Base-by-base conservation (phyloP, 257 asterid species). In the Nicotiana obtusifolia region DNA sequence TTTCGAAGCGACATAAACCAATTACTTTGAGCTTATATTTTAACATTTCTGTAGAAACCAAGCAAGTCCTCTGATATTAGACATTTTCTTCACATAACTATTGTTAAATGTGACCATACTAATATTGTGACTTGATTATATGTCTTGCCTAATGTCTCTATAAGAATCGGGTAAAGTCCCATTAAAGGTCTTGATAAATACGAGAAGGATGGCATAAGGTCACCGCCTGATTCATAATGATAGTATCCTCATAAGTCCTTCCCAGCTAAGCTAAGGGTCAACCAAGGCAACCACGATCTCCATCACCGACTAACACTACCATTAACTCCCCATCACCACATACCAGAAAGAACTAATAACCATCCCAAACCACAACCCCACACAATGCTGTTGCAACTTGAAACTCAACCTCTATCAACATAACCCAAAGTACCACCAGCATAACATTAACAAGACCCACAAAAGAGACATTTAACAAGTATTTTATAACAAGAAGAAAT, bases 1-100 rank as follows among this genome's bases (percentile, higher is more conserved):
- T 41, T n/a, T 20, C 56, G 16, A 9, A 37, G 10, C 44, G 19
- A 37, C 56, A 26, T 7, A 69, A 67, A 68, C 20, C 20, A 37
- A 69, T 69, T 69, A 69, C 56, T 41, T 33, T 41, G 47, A 41
- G 47, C 8, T 68, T 37, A 4, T 66, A 9, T 66, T 11, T 9
- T 37, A 68, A 11, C 77, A 68, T n/a, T 68, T 19, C 54, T 68
- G 30, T 37, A n/a, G 30, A 68, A 68, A 68, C n/a, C 30, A 68
- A 68, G 77, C 19, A 68, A 35, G 17, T 68, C 31, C 56, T 68
- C 56, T 68, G 57, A 10, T 37, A 41, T 11, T 41, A 68, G 31
- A 68, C 77, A 68, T 37, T 68, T 37, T 68, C 77, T 68, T 37
- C 77, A 68, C 77, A 28, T 37, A 37, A n/a, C n/a, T 37, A 68